phyloP scores from a whole-genome alignment of 2,329 filamentous ascomycete species.

The Diaporthe sp. region DNA sequence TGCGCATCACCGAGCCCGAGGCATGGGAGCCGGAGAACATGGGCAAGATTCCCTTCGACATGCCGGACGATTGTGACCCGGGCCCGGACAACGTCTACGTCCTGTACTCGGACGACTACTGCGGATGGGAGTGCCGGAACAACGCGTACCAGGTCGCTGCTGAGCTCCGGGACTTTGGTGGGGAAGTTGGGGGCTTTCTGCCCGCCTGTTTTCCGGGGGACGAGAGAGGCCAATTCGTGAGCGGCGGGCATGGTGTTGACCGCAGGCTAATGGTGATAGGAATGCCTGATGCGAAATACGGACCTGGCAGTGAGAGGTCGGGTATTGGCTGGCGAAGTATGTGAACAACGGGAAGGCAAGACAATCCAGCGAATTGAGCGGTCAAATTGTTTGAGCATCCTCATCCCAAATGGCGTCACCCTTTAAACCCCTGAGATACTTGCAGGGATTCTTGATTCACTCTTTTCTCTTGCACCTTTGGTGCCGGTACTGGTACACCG shows the following conservation, averaged over 20 bases:
- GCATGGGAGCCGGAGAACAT: conserved; percentile 43
- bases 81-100: conserved; percentile 40
- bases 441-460: neutral
- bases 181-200: neutral
- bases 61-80: conserved; percentile 44
- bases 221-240: conserved; percentile 11
- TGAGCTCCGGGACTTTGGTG: neutral
- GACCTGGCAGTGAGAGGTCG: conserved; percentile 40
- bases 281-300: conserved; percentile 43
- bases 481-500: neutral
- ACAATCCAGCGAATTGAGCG: neutral
- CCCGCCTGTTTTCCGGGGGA: conserved; percentile 32
- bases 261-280: conserved; percentile 39
- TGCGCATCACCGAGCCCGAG: conserved; percentile 43
- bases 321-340: conserved; percentile 45
- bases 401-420: neutral
- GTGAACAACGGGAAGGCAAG: neutral
- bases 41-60: conserved; percentile 42
- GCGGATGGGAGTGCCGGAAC: conserved; percentile 50
- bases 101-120: conserved; percentile 44
- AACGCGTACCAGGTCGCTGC: conserved; percentile 36
- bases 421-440: neutral
- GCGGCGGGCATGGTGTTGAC: neutral
- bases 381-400: neutral
- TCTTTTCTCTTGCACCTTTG: neutral